Conservation (phyloP, 352 stramenopile genomes). For the Globisporangium heterothallicum region DNA sequence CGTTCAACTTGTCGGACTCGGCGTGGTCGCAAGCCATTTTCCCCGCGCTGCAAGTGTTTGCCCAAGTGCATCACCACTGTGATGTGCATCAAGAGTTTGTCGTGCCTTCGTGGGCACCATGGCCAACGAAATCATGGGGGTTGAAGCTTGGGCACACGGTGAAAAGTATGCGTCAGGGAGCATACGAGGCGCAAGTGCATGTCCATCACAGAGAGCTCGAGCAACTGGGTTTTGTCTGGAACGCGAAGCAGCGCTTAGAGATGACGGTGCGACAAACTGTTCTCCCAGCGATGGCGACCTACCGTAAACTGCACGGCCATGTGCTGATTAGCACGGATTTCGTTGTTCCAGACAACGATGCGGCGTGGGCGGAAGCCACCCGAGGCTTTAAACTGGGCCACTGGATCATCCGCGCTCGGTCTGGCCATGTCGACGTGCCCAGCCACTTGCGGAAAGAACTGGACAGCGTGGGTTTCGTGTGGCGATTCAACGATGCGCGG, state of each 20-base stretch:
- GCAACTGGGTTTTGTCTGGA: constrained; percentile 91
- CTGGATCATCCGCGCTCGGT: constrained; percentile 67
- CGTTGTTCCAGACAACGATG: constrained; percentile 50
- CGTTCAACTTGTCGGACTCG: constrained; percentile 51
- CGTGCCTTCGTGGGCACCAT: constrained; percentile 67
- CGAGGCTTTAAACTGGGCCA: constrained; percentile 61
- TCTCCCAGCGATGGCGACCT: constrained; percentile 50
- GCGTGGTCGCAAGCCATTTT: constrained; percentile 64
- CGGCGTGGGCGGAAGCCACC: constrained; percentile 44
- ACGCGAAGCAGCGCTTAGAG: constrained; percentile 54
- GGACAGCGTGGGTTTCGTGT: constrained; percentile 62
- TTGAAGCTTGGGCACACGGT: constrained; percentile 88
- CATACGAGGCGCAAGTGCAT: constrained; percentile 78
- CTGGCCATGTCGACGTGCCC: constrained; percentile 36
- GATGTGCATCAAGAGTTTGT: constrained; percentile 91
- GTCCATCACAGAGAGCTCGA: constrained; percentile 68
- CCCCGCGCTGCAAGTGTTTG: constrained; percentile 80
- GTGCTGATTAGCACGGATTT: constrained; percentile 64
- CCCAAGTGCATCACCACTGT: constrained; percentile 82
- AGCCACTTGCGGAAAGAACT: constrained; percentile 38
- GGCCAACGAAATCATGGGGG: constrained; percentile 79
- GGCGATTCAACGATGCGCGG: constrained; percentile 65
- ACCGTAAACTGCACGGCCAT: constrained; percentile 36
- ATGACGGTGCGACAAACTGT: constrained; percentile 49
- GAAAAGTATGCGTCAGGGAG: constrained; percentile 87